Evolutionary conservation across 257 asterid genomes (phyloP), one percentile per base, ranked within the genome.

Genomic region (Cordia subcordata): DNA sequence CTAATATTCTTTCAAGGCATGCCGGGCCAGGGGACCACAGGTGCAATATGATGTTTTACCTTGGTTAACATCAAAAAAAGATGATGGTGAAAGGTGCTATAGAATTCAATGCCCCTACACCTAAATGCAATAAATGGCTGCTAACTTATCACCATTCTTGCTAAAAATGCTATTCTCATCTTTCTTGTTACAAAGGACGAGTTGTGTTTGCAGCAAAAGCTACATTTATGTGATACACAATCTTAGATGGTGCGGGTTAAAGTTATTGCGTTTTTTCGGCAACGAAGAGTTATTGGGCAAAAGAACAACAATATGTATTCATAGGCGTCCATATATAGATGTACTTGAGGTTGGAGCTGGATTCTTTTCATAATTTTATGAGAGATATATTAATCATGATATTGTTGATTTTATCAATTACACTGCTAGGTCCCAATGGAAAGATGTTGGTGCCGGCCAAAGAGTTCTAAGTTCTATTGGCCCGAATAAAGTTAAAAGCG

Each of bases 51-150:
- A 42, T 60, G 56, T 3, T 22, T 53, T 35, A 33, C 37, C 37
- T 55, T 27, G 60, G 63, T n/a, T n/a, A 61, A 72, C 69, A 58
- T 53, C 39, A 67, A 53, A 8, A 27, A 6, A 27, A 42, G 47
- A 53, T 73, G 80, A 78, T 61, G 72, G 76, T 49, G 72, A 71
- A 62, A 65, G 76, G 74, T 78, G 71, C 63, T 64, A n/a, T 59
- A 49, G 68, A 65, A 70, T 64, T 74, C 60, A 77, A 70, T 77
- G 68, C 68, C 49, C n/a, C n/a, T n/a, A 57, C 64, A 64, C 77
- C 70, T 63, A 72, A 64, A 56, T 63, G 49, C 73, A 62, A 49
- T 60, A 57, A 54, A 55, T 72, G 53, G 33, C 12, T 3, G 8
- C 4, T 42, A 42, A 42, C 4, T 10, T 42, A 8, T 42, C 64